Conservation (phyloP, 2,329 filamentous ascomycete species). For the Trichoderma koningii region DNA sequence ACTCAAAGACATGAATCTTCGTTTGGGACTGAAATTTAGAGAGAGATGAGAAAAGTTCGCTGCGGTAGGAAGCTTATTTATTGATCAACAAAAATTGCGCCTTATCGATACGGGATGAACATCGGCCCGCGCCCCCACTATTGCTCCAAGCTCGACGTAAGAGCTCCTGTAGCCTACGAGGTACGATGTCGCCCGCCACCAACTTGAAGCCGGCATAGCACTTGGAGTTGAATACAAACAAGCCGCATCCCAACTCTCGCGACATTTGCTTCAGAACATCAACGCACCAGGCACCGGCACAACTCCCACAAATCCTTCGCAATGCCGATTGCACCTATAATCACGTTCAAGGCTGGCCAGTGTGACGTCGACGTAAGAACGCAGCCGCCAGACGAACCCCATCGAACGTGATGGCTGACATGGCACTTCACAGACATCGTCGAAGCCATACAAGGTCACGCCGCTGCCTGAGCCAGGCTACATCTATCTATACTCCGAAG, state of each 20-base stretch:
- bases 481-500: conserved; percentile 88
- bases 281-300: not conserved
- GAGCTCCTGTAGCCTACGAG: conserved; percentile 43
- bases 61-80: conserved; percentile 13
- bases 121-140: conserved; percentile 26
- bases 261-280: not conserved
- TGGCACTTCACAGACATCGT: conserved; percentile 42
- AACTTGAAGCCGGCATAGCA: conserved; percentile 6
- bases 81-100: conserved; percentile 9
- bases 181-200: conserved; percentile 8
- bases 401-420: conserved; percentile 30
- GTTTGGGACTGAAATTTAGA: not conserved
- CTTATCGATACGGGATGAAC: conserved; percentile 24
- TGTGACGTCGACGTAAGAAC: conserved; percentile 77
- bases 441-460: conserved; percentile 70
- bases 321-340: conserved; percentile 84
- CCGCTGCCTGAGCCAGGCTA: conserved; percentile 76
- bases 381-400: conserved; percentile 14
- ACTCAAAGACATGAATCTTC: not conserved
- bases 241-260: conserved; percentile 9
- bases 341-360: conserved; percentile 94
- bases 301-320: conserved; percentile 21
- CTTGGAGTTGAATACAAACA: conserved; percentile 6
- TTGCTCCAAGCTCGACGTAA: conserved; percentile 40
- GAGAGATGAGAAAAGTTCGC: conserved; percentile 7